phyloP scores from a whole-genome alignment of 352 stramenopile genomes.

The Phytophthora uliginosa region DNA sequence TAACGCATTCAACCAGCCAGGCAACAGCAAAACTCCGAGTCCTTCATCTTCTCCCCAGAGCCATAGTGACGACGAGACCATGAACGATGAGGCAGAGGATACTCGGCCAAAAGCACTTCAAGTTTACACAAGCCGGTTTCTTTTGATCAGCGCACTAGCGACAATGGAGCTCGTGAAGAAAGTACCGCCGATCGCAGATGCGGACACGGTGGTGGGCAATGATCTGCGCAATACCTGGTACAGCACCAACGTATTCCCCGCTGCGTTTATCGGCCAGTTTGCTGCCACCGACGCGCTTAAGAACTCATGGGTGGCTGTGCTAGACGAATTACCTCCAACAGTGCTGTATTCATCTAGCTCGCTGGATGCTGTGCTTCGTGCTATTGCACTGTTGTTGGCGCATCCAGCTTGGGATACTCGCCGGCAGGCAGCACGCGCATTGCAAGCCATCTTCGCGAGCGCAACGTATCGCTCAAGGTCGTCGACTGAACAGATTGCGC shows the following conservation, averaged over 20 bases:
- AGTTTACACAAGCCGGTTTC: conserved; percentile 67
- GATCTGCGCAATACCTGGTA: conserved; percentile 74
- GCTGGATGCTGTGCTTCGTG: conserved; percentile 52
- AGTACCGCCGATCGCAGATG: conserved; percentile 58
- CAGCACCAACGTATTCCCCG: conserved; percentile 71
- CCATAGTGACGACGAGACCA: conserved; percentile 24
- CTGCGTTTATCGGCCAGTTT: conserved; percentile 82
- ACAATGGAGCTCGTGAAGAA: conserved; percentile 77
- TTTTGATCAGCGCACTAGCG: conserved; percentile 77
- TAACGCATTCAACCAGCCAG: conserved; percentile 23
- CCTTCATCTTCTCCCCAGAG: conserved; percentile 18
- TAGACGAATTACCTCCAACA: conserved; percentile 76
- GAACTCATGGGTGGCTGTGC: conserved; percentile 61
- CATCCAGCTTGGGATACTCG: conserved; percentile 86
- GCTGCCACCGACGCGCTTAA: conserved; percentile 57
- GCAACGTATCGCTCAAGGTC: conserved; percentile 59
- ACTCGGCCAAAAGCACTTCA: conserved; percentile 11
- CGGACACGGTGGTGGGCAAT: conserved; percentile 37
- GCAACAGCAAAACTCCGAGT: conserved; percentile 8
- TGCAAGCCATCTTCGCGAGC: conserved; percentile 66
- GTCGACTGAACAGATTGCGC: conserved; percentile 48
- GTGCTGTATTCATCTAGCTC: conserved; percentile 63
- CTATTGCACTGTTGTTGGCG: conserved; percentile 57
- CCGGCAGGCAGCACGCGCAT: conserved; percentile 68
- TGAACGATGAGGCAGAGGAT: conserved; percentile 3